A percentile compares a stretch with the other conserved stretches of the same genome.
These are phyloP conservation scores for Spatholobus suberectus DNA, from an alignment of 306 rosid genomes.

Conservation along the genomic window DNA sequence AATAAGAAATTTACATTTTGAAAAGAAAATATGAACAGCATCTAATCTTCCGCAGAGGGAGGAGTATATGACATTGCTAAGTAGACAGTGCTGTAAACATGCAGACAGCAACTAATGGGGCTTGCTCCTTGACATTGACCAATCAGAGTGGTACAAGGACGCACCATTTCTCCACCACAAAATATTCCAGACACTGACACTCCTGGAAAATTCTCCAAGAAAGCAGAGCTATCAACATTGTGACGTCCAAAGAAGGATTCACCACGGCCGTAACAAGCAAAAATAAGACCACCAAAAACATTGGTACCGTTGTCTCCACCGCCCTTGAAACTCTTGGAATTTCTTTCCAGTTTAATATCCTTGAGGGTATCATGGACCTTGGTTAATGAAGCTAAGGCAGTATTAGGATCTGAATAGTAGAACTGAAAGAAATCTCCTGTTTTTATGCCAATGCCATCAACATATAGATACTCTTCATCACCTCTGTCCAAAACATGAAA, in stretches of 20 bases:
- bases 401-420: conserved; percentile 66
- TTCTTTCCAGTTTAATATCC: conserved; percentile 49
- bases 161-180: conserved; percentile 80
- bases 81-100: conserved; percentile 70
- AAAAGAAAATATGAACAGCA: conserved; percentile 20
- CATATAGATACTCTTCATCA: conserved; percentile 72
- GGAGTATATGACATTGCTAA: conserved; percentile 65
- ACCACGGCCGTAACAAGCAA: conserved; percentile 74
- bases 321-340: conserved; percentile 26
- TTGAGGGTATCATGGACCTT: conserved; percentile 52
- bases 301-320: conserved; percentile 22
- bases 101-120: conserved; percentile 55
- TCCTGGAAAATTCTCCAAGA: conserved; percentile 62
- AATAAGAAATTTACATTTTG: conserved; percentile 5
- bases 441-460: conserved; percentile 68
- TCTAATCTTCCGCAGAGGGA: conserved; percentile 44
- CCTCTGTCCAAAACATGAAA: conserved; percentile 56
- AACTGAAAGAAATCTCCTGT: conserved; percentile 74
- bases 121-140: conserved; percentile 49
- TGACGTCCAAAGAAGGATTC: conserved; percentile 58
- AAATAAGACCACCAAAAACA: conserved; percentile 75
- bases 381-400: conserved; percentile 54
- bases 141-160: conserved; percentile 46
- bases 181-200: conserved; percentile 72
- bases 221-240: conserved; percentile 68